These are phyloP conservation scores for Brassica cretica DNA, from an alignment of 345 rosid species.

Conservation along the genomic window DNA sequence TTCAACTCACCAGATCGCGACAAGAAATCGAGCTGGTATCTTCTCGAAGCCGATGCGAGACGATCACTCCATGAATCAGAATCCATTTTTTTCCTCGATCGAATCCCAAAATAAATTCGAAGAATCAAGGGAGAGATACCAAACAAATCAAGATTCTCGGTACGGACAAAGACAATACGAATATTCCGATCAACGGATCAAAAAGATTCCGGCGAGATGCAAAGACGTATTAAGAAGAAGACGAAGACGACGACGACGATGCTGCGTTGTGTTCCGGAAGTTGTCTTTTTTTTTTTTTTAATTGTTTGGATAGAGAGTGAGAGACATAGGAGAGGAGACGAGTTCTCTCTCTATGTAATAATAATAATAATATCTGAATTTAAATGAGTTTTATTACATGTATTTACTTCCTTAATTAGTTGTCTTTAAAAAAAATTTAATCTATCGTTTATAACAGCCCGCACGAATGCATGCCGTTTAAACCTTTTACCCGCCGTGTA, in stretches of 20 bases:
- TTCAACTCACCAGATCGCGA: constrained; percentile 78
- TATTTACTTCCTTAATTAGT: background rate
- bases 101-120: background rate
- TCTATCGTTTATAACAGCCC: background rate
- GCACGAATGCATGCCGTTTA: constrained; percentile 32
- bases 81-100: constrained; percentile 53
- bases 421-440: background rate
- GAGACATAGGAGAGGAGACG: constrained; percentile 25
- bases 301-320: constrained; percentile 34
- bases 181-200: background rate
- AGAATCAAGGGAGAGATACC: background rate
- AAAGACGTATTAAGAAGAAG: constrained; percentile 19
- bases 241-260: constrained; percentile 19
- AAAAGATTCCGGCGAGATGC: background rate
- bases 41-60: constrained; percentile 70
- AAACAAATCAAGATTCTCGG: background rate
- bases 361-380: background rate
- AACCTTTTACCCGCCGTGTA: constrained; percentile 32
- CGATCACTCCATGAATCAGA: constrained; percentile 87
- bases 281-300: background rate
- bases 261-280: constrained; percentile 18
- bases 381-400: background rate
- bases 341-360: background rate
- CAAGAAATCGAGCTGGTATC: constrained; percentile 75
- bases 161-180: background rate